Percentiles rank a stretch among this genome's conserved stretches.
Conservation (phyloP, 805 yeast genomes). For the Ogataea glucozyma region DNA sequence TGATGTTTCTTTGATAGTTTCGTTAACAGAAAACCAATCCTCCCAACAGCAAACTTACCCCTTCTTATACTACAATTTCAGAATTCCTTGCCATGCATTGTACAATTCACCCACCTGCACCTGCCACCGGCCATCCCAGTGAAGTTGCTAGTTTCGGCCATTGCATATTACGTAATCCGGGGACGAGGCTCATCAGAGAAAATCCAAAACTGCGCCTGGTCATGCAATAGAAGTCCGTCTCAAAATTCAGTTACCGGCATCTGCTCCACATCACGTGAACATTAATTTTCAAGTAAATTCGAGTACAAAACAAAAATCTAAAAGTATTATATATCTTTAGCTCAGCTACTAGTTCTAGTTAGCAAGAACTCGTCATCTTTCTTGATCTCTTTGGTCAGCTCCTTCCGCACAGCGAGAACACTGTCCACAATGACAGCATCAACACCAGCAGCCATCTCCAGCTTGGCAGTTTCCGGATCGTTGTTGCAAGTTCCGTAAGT, state of each 20-base stretch:
- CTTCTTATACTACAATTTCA: slow-evolving; percentile 3
- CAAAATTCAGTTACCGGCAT: no score
- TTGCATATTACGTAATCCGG: slow-evolving; percentile 5
- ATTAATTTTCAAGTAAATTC: background rate
- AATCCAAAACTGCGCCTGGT: slow-evolving; percentile 1
- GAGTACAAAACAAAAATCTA: slow-evolving; percentile 1
- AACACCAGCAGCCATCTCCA: slow-evolving; percentile 91
- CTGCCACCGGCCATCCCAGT: no score
- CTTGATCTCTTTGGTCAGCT: slow-evolving; percentile 44
- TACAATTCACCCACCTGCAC: no score
- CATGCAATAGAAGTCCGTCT: no score
- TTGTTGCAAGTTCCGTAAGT: slow-evolving; percentile 87
- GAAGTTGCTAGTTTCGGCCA: slow-evolving; percentile 2
- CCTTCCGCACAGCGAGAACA: slow-evolving; percentile 89
- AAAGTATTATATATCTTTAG: background rate
- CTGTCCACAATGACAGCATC: slow-evolving; percentile 98
- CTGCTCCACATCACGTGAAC: background rate
- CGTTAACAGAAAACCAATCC: background rate
- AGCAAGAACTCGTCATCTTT: background rate
- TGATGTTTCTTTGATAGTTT: background rate
- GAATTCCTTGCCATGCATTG: background rate
- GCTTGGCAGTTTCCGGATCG: slow-evolving; percentile 75
- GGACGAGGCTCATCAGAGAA: background rate
- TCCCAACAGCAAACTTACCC: background rate
- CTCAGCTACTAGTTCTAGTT: background rate